Evolutionary conservation across 164 flowering plant genomes (phyloP).

Genomic region (Aristolochia contorta): DNA sequence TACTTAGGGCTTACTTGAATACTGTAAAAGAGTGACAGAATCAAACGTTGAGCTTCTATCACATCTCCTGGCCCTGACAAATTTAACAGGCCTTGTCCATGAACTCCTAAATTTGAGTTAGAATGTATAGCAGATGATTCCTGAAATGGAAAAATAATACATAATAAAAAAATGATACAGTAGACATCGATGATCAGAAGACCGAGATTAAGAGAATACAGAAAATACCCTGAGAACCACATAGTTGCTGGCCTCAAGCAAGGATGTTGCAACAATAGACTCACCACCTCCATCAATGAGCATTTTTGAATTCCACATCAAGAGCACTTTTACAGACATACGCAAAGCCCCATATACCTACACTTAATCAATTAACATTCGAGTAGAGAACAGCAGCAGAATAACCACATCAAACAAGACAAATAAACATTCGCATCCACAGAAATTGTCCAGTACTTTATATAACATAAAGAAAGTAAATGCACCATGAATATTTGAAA

Average conservation of each 20-base stretch:
- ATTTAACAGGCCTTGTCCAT: slow-evolving; percentile 93
- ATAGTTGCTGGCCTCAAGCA: slow-evolving; percentile 91
- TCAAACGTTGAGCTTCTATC: slow-evolving; percentile 91
- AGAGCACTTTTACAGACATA: slow-evolving; percentile 82
- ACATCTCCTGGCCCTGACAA: slow-evolving; percentile 84
- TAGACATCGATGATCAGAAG: not conserved
- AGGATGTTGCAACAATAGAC: slow-evolving; percentile 68
- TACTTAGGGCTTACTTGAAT: slow-evolving; percentile 56
- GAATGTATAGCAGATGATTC: slow-evolving; percentile 86
- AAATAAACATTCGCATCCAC: not conserved
- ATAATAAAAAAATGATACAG: slow-evolving; percentile 8
- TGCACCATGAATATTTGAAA: too few relatives aligned
- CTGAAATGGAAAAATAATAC: slow-evolving; percentile 26
- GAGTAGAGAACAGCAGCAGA: not conserved
- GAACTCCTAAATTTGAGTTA: slow-evolving; percentile 94
- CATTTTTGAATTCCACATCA: slow-evolving; percentile 93
- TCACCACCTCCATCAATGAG: slow-evolving; percentile 71
- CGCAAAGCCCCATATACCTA: slow-evolving; percentile 92
- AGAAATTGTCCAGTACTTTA: not conserved
- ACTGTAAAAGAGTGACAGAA: slow-evolving; percentile 79
- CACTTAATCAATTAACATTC: slow-evolving; percentile 2
- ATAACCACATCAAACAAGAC: not conserved
- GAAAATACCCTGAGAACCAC: slow-evolving; percentile 66
- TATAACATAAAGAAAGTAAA: too few relatives aligned
- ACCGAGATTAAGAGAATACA: not conserved